Base-by-base conservation (phyloP, 148 eudicot species). In the Rhododendron mucronatum region DNA sequence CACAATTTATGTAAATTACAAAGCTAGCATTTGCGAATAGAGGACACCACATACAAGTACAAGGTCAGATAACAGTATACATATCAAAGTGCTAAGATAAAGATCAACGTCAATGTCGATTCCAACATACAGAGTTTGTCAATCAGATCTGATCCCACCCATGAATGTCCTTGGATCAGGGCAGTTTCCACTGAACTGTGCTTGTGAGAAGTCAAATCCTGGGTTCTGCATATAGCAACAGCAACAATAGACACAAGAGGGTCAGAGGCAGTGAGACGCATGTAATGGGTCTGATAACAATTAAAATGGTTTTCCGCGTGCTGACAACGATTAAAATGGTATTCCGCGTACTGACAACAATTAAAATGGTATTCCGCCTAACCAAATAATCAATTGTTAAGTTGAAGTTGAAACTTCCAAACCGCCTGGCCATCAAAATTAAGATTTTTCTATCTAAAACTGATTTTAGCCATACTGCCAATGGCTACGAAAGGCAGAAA, bases 111-210 rank as follows among this genome's bases (percentile, higher is more conserved):
- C 84, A 78, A 82, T 76, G 82, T 23, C 55, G 18, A 77, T 77
- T 48, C 28, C 2, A 82, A 30, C 16, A 63, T 50, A 85, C 82
- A 28, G 61, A 33, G 51, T 65, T 33, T n/a, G 73, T 88, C 85
- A 89, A 85, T 89, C 89, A 74, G 87, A 53, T 78, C 74, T 87
- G 74, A 96, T 95, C 80, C 99, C 98, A 18, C 99, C 99, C 98
- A 96, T 93, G 91, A 96, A 96, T n/a, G 99, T 95, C 88, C 92
- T 95, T 21, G 99, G 99, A 88, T 96, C 97, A 41, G 99, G 98
- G 85, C 99, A 96, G 89, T 89, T 92, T 75, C 98, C 99, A 53
- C 91, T 82, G 88, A 95, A 96, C 83, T 96, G 96, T 20, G 99
- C 98, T 86, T 96, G 99, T 75, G 99, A 93, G 92, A 96, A 96